Evolutionary conservation across 352 stramenopile species (phyloP).

Genomic region (Phytophthora brassicae): DNA sequence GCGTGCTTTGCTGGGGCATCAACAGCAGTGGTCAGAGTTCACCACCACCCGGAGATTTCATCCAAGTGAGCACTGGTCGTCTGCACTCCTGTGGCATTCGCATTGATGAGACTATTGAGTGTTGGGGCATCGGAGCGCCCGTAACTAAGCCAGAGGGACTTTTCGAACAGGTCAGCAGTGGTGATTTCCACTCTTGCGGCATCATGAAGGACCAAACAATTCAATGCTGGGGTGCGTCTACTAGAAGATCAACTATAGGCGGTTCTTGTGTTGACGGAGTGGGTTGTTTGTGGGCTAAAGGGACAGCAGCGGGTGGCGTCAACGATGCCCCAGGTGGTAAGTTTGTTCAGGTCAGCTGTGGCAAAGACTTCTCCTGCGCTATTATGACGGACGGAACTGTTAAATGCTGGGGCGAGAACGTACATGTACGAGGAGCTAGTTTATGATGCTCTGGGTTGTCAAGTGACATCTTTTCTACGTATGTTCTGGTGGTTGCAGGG

Average conservation of each 20-base stretch:
- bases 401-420: conserved; percentile 73
- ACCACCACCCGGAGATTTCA: conserved; percentile 56
- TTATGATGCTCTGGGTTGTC: not conserved
- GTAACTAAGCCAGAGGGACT: conserved; percentile 55
- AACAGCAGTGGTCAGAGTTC: conserved; percentile 62
- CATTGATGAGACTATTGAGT: conserved; percentile 77
- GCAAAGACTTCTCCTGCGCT: conserved; percentile 67
- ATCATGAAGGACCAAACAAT: conserved; percentile 80
- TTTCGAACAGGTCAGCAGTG: conserved; percentile 83
- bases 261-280: not conserved
- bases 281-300: conserved; percentile 20
- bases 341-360: conserved; percentile 80
- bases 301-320: conserved; percentile 36
- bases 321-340: conserved; percentile 43
- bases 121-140: conserved; percentile 66
- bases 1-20: conserved; percentile 76
- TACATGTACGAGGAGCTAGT: conserved; percentile 32
- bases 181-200: conserved; percentile 79
- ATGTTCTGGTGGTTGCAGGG: conserved; percentile 31
- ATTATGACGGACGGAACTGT: conserved; percentile 50
- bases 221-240: conserved; percentile 64
- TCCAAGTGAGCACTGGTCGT: conserved; percentile 75
- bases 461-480: not conserved
- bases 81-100: conserved; percentile 78
- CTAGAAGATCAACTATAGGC: not conserved